Percentiles rank a stretch among this genome's conserved stretches.
Conservation (phyloP, 305 asterid species). For the Fraxinus sp. region DNA sequence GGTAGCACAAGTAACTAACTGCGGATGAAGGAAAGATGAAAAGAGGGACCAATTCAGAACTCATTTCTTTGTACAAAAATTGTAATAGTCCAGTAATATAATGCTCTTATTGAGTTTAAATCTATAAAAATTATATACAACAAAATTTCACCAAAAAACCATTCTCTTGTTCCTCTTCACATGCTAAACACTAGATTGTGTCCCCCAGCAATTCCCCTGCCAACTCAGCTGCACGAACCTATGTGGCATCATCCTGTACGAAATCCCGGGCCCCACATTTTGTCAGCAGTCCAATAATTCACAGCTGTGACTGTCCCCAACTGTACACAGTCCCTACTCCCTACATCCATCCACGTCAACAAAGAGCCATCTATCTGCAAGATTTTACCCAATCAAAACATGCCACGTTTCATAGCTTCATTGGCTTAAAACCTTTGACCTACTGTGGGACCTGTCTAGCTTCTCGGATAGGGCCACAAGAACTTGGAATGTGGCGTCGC, state of each 20-base stretch:
- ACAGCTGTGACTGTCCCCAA: background rate
- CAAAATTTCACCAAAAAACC: background rate
- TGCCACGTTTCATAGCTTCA: background rate
- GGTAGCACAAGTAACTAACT: no score
- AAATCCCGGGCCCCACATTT: background rate
- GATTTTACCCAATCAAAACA: background rate
- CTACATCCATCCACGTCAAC: background rate
- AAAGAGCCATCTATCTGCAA: background rate
- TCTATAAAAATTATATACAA: no score
- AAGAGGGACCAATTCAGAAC: background rate
- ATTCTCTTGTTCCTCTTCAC: background rate
- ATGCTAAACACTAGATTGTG: background rate
- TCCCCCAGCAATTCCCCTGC: background rate
- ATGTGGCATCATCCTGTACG: background rate
- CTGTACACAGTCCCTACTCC: constrained; percentile 6
- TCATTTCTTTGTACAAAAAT: background rate
- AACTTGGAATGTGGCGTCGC: constrained; percentile 51
- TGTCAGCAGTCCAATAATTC: constrained; percentile 17
- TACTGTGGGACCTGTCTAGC: constrained; percentile 24
- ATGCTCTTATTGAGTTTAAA: background rate
- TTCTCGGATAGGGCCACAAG: constrained; percentile 26
- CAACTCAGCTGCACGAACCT: background rate
- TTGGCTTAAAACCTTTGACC: constrained; percentile 22
- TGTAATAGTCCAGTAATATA: no score
- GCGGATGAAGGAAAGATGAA: background rate